Base-by-base conservation (phyloP, 2,329 filamentous ascomycete genomes). In the Talaromyces atroroseus region DNA sequence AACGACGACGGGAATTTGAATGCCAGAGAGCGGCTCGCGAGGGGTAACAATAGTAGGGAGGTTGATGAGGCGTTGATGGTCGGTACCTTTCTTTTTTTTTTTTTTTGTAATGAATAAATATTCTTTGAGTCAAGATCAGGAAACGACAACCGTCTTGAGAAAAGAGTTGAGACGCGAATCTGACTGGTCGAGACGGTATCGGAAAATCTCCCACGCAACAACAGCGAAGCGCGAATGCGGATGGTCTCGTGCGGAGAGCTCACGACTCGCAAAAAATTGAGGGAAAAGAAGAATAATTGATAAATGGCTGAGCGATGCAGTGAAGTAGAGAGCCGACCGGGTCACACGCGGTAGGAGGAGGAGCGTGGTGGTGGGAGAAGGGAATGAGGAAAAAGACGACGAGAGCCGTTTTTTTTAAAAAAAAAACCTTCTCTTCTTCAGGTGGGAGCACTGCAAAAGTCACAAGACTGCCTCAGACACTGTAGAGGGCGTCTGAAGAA, bases 381-480 rank as follows among this genome's bases (percentile, higher is more conserved):
- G 42, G 29, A 24, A 52, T 20, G 20, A 36, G 18, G 26, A 29
- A 14, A 26, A 51, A 49, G 12, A 56, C 47, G 47, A 51, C 12
- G 50, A 46, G 44, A n/a, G 55, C 40, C 34, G 12, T 16, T 14
- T 8, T 36, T 36, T 36, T 36, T 36, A 3, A 8, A 11, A 2
- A 3, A 3, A 8, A 11, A 2, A 3, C 10, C 5, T 36, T 16
- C 14, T 36, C 14, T 36, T 36, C 32, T 36, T 36, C 14, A 16
- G 29, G 32, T 16, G 51, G 14, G 42, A 53, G 44, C 24, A 49
- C 34, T 49, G 52, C 36, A 36, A n/a, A n/a, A 54, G 26, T 54
- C 44, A 49, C 52, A 32, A n/a, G 40, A 46, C 52, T 40, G 45
- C 40, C 26, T 49, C 45, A 44, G 45, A 54, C 34, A 16, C 45